Evolutionary conservation across 306 rosid species (phyloP), one percentile per base, ranked within the genome.

Genomic region (Inga laurina): DNA sequence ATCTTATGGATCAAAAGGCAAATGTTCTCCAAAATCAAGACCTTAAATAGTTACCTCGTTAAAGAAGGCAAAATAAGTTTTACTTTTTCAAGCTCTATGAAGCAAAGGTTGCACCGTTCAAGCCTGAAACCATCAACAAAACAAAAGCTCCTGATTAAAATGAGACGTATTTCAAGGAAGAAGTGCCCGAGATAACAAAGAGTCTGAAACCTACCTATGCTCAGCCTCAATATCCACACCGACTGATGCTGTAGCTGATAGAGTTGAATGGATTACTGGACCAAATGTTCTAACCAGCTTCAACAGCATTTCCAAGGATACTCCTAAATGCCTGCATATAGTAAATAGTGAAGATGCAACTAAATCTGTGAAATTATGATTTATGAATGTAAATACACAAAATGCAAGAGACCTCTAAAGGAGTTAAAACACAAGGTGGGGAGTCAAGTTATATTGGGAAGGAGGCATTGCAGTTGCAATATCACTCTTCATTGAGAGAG

Each of bases 191-290:
- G 62, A 79, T 48, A 64, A 80, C 59, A n/a, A 57, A 27, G 72
- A 11, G n/a, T 65, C 9, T 65, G 21, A 32, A 65, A 45, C 68
- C 78, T 56, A 96, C 99, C 99, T 94, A 80, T 88, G 88, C 90
- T 96, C 99, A 41, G 99, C 99, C 84, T 96, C 99, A 18, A 96
- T 96, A 85, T 96, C 94, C 59, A 96, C 98, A 64, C 99, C 99
- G 72, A 96, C 99, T 6, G 97, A 82, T 66, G 94, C 84, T 18
- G 91, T 81, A 45, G 97, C 97, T 2, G 98, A 91, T 82, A 96
- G 0, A 7, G 97, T 85, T 54, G 99, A 92, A 91, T 94, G 90
- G 74, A 96, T 94, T 78, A 96, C 90, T 5, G 99, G 86, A 79
- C 99, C 99, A 74, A 92, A 96, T 74, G 87, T 67, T 84, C 94